Percentiles rank a stretch among this genome's conserved stretches.
Evolutionary conservation across 257 asterid species (phyloP).

Genomic region (Capsicum chinense): DNA sequence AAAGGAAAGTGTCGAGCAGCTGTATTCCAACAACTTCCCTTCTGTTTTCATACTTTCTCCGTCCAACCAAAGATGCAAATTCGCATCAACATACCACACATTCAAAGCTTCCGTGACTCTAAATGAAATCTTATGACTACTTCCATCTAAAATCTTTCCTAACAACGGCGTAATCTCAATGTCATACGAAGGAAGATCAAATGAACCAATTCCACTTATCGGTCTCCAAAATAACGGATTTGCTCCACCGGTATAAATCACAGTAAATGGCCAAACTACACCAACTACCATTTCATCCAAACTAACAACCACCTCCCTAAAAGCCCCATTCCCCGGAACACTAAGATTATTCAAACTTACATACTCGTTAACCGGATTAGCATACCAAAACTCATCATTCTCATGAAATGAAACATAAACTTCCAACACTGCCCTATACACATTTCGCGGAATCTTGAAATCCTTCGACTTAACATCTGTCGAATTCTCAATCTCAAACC

Average conservation of each 20-base stretch:
- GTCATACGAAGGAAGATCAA: slow-evolving; percentile 74
- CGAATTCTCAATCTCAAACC: slow-evolving; percentile 71
- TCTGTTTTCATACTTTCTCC: slow-evolving; percentile 45
- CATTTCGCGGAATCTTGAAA: slow-evolving; percentile 57
- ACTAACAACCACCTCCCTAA: slow-evolving; percentile 67
- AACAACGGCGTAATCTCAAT: slow-evolving; percentile 73
- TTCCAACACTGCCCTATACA: slow-evolving; percentile 70
- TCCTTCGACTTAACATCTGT: slow-evolving; percentile 51
- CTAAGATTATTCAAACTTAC: slow-evolving; percentile 49
- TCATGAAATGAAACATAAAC: slow-evolving; percentile 85
- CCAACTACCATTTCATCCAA: slow-evolving; percentile 56
- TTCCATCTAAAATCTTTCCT: slow-evolving; percentile 64
- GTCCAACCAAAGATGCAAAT: slow-evolving; percentile 88
- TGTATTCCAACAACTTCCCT: slow-evolving; percentile 53
- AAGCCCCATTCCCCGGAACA: slow-evolving; percentile 73
- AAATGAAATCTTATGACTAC: slow-evolving; percentile 53
- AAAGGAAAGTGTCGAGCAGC: slow-evolving; percentile 35
- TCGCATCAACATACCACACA: slow-evolving; percentile 84
- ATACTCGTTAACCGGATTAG: slow-evolving; percentile 66
- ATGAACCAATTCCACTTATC: slow-evolving; percentile 77
- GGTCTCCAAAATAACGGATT: slow-evolving; percentile 90
- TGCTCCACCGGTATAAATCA: slow-evolving; percentile 77
- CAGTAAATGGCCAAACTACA: slow-evolving; percentile 79
- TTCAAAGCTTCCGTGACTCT: slow-evolving; percentile 68
- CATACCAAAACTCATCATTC: slow-evolving; percentile 79